Evolutionary conservation across 2,329 filamentous ascomycete genomes (phyloP), one percentile per base, ranked within the genome.

Genomic region (Didymella glomerata): DNA sequence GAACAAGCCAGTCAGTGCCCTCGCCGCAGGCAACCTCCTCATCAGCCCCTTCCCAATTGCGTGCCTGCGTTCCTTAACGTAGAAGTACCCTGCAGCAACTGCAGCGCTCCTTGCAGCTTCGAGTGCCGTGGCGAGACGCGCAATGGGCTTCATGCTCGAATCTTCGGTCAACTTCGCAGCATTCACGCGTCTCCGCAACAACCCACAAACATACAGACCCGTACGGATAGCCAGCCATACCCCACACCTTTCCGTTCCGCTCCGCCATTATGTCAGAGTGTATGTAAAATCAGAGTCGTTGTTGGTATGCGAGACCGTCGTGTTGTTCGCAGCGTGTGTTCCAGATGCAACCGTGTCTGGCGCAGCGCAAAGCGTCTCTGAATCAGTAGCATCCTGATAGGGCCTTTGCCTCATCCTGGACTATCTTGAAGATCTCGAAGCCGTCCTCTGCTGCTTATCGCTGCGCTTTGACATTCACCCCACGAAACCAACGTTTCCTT

Each of bases 231-330:
- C 54, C 48, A 41, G 57, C 49, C 49, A 55, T 41, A 51, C 65
- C 65, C 67, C 67, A 69, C 67, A 64, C 51, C 16, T 48, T 27
- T 52, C 60, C 45, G 51, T 49, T 58, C 54, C 48, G 20, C 30
- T 57, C 54, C 48, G 53, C 52, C 60, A 66, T 68, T 68, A 66
- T 64, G 67, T 69, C 65, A 69, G 50, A 52, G 51, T 34, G 36
- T 49, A 52, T 62, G 47, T 50, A 59, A 59, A 53, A 6, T 50
- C 18, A 24, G 36, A 42, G n/a, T 48, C 2, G n/a, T 32, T 28
- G 24, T 38, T 45, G 38, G n/a, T 20, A 48, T 48, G 47, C 44
- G 24, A 41, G 36, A 47, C 20, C n/a, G 32, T 32, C 22, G 25
- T 42, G 41, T 25, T 48, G 42, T 52, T 38, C 36, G 22, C 42